phyloP scores from a whole-genome alignment of 331 rosid genomes.

The Telfairia occidentalis region DNA sequence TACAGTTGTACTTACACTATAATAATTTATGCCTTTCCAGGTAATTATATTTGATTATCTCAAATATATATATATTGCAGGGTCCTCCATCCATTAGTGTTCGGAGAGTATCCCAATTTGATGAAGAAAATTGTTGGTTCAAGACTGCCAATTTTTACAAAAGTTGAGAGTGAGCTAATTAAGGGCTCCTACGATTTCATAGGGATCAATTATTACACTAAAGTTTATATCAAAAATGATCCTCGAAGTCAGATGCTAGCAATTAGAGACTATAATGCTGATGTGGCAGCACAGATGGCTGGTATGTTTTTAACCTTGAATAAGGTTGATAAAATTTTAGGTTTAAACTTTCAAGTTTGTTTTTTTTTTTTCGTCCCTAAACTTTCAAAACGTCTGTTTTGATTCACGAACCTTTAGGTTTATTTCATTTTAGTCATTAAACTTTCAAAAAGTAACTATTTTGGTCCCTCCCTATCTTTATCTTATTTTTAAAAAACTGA shows the following conservation, averaged over 20 bases:
- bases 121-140: constrained; percentile 48
- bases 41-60: no score
- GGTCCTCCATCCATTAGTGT: constrained; percentile 45
- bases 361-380: no score
- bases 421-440: no score
- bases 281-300: constrained; percentile 9
- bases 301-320: constrained; percentile 32
- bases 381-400: no score
- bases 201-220: constrained; percentile 42
- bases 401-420: no score
- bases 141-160: constrained; percentile 43
- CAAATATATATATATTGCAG: constrained; percentile 27
- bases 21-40: no score
- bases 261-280: constrained; percentile 25
- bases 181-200: constrained; percentile 56
- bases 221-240: constrained; percentile 22
- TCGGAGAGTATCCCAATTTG: constrained; percentile 50
- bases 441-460: no score
- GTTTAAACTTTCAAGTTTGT: no score
- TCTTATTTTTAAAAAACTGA: no score
- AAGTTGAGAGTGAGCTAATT: constrained; percentile 21
- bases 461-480: no score
- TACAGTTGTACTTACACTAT: no score
- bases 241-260: constrained; percentile 15
- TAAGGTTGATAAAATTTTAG: no score